Conservation (phyloP, 2,329 filamentous ascomycete species). For the Sclerotinia minor region DNA sequence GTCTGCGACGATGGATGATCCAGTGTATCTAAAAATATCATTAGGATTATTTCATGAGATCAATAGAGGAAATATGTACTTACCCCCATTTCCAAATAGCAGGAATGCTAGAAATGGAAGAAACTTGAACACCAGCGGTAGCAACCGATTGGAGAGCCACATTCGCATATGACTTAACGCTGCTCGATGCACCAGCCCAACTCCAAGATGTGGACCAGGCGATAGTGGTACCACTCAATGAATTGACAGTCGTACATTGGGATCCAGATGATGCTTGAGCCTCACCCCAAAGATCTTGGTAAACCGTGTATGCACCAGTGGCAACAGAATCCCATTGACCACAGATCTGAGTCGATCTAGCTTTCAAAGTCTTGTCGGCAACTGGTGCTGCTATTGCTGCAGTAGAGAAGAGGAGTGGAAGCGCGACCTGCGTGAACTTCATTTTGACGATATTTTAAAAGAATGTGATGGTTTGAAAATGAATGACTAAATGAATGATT, state of each 20-base stretch:
- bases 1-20: constrained; percentile 53
- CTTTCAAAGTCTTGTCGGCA: constrained; percentile 1
- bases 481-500: constrained; percentile 15
- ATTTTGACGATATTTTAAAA: constrained; percentile 18
- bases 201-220: constrained; percentile 46
- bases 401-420: constrained; percentile 24
- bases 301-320: constrained; percentile 44
- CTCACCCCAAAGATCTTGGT: constrained; percentile 41
- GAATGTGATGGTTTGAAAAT: neutral
- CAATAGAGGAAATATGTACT: constrained; percentile 24
- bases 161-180: constrained; percentile 49
- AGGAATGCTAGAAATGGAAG: constrained; percentile 43
- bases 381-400: constrained; percentile 21
- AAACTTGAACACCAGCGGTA: constrained; percentile 40
- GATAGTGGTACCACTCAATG: constrained; percentile 40
- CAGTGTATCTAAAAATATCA: constrained; percentile 46
- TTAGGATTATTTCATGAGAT: neutral
- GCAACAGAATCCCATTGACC: constrained; percentile 33
- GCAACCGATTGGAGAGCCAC: constrained; percentile 43
- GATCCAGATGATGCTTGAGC: constrained; percentile 16
- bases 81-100: constrained; percentile 46
- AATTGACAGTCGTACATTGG: constrained; percentile 46
- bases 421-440: constrained; percentile 26
- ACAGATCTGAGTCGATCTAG: constrained; percentile 28
- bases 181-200: constrained; percentile 43